Percentiles rank a stretch among this genome's conserved stretches.
Evolutionary conservation across 2,329 filamentous ascomycete species (phyloP).

Genomic region (Geosmithia morbida): DNA sequence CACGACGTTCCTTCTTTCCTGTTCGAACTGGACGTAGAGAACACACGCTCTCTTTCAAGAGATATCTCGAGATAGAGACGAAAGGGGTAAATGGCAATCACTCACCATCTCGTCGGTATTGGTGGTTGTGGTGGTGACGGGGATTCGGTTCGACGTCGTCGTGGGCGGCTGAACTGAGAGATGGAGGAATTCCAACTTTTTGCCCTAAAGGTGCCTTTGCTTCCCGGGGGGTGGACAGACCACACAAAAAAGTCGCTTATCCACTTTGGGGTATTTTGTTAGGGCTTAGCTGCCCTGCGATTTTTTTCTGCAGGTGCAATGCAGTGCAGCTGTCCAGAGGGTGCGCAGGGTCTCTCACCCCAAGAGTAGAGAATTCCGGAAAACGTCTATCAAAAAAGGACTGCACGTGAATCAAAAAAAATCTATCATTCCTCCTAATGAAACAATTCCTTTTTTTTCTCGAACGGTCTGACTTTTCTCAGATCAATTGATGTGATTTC

Average conservation of each 20-base stretch:
- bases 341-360: too few species aligned
- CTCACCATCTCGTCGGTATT: slow-evolving; percentile 44
- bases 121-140: slow-evolving; percentile 27
- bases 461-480: too few species aligned
- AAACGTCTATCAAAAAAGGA: too few species aligned
- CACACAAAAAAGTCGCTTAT: slow-evolving; percentile 29
- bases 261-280: slow-evolving; percentile 17
- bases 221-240: not conserved
- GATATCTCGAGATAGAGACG: slow-evolving; percentile 3
- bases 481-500: too few species aligned
- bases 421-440: too few species aligned
- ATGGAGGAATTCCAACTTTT: slow-evolving; percentile 32
- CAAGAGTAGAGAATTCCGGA: too few species aligned
- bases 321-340: not conserved
- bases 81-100: slow-evolving; percentile 8
- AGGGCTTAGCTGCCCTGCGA: slow-evolving; percentile 25
- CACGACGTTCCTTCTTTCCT: too few species aligned
- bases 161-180: slow-evolving; percentile 27
- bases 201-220: slow-evolving; percentile 16
- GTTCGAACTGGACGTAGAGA: too few species aligned
- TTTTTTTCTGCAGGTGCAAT: too few species aligned
- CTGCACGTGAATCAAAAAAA: too few species aligned
- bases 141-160: slow-evolving; percentile 31
- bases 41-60: not conserved
- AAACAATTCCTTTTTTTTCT: too few species aligned